Conservation (phyloP, 2,329 filamentous ascomycete species). For the Curvularia sp. region DNA sequence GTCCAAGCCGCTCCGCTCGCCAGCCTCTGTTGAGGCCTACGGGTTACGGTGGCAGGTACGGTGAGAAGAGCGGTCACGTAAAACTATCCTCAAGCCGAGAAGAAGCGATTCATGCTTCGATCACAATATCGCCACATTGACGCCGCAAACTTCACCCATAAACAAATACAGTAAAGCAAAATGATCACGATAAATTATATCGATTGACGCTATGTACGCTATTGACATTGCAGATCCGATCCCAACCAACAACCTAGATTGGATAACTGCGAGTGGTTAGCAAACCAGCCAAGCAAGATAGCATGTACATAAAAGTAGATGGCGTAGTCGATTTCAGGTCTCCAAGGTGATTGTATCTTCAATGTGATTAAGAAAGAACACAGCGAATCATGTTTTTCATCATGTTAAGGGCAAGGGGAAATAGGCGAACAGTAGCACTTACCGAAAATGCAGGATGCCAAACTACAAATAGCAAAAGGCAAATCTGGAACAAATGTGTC, state of each 20-base stretch:
- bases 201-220: slow-evolving; percentile 12
- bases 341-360: slow-evolving; percentile 71
- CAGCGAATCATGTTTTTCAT: slow-evolving; percentile 67
- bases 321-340: slow-evolving; percentile 59
- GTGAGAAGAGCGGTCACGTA: slow-evolving; percentile 26
- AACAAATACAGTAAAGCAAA: background rate
- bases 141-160: background rate
- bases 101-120: background rate
- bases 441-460: slow-evolving; percentile 17
- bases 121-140: background rate
- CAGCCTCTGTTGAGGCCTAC: slow-evolving; percentile 11
- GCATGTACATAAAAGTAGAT: background rate
- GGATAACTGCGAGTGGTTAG: slow-evolving; percentile 17
- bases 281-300: slow-evolving; percentile 7
- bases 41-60: slow-evolving; percentile 6
- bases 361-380: slow-evolving; percentile 69
- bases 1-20: background rate
- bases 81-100: background rate
- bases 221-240: slow-evolving; percentile 5
- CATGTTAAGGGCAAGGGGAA: slow-evolving; percentile 48
- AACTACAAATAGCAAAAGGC: background rate
- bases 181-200: background rate
- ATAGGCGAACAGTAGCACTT: slow-evolving; percentile 17
- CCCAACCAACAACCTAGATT: background rate
- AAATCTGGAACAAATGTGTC: slow-evolving; percentile 25